phyloP scores from a whole-genome alignment of 2,329 filamentous ascomycete species.

The Hypoxylon sp. region DNA sequence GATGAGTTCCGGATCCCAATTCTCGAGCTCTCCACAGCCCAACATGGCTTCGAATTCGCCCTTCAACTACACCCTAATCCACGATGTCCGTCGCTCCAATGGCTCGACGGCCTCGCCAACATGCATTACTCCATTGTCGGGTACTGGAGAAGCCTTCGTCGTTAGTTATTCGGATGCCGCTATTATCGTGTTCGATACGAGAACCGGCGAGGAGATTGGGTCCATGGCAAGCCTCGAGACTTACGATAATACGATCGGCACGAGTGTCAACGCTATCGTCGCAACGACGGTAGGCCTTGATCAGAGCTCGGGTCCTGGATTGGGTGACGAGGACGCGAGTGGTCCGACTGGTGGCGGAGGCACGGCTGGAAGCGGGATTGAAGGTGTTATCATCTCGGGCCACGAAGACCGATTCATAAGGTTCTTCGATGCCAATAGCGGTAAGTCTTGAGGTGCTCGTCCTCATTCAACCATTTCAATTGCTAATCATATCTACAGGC shows the following conservation, averaged over 20 bases:
- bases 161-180: constrained; percentile 92
- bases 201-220: constrained; percentile 90
- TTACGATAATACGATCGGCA: constrained; percentile 82
- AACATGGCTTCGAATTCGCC: constrained; percentile 86
- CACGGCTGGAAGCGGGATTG: constrained; percentile 79
- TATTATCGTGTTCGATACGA: constrained; percentile 91
- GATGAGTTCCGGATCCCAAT: constrained; percentile 93
- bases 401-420: constrained; percentile 96
- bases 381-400: constrained; percentile 94
- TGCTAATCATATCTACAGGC: constrained; percentile 65
- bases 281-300: constrained; percentile 88
- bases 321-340: constrained; percentile 79
- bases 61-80: constrained; percentile 88
- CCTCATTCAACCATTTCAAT: neutral
- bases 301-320: constrained; percentile 68
- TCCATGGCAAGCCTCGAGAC: constrained; percentile 95
- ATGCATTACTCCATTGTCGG: constrained; percentile 89
- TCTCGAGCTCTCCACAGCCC: constrained; percentile 89
- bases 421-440: constrained; percentile 98
- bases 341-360: constrained; percentile 81
- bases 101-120: constrained; percentile 80
- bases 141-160: constrained; percentile 87
- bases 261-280: constrained; percentile 90
- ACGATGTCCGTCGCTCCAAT: constrained; percentile 81
- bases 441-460: constrained; percentile 68